These are phyloP conservation scores for Pseudogymnoascus sp. DNA, from an alignment of 2,329 filamentous ascomycete genomes.

Conservation along the genomic window DNA sequence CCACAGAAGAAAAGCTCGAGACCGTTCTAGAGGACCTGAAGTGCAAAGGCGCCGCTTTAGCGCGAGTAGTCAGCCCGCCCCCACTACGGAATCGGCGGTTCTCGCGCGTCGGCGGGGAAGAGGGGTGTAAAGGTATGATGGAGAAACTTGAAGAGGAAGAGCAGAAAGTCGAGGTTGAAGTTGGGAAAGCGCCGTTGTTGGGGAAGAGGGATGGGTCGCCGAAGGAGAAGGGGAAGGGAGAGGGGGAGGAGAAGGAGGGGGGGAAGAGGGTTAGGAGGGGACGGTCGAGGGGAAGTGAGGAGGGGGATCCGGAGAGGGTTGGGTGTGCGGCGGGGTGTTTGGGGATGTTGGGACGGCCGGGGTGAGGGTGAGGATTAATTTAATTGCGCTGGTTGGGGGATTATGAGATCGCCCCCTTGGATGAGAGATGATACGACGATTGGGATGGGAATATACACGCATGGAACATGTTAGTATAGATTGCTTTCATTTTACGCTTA, in stretches of 20 bases:
- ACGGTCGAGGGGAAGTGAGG: background rate
- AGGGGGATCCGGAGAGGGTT: background rate
- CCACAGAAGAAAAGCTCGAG: background rate
- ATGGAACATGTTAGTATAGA: background rate
- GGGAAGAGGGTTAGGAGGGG: background rate
- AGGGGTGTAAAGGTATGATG: background rate
- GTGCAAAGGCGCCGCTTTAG: background rate
- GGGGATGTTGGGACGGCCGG: background rate
- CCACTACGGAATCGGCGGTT: background rate
- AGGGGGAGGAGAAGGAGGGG: background rate
- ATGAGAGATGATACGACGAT: background rate
- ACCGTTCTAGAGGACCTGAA: background rate
- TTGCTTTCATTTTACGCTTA: background rate
- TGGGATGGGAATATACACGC: background rate
- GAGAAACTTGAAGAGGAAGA: background rate
- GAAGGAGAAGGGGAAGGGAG: background rate
- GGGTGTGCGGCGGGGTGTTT: background rate
- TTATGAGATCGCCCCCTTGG: background rate
- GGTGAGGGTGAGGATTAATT: background rate
- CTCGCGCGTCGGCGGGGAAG: background rate
- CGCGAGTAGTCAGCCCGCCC: background rate
- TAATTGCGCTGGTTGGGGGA: background rate
- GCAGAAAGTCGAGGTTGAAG: background rate
- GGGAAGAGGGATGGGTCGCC: background rate
- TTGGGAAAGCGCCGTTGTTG: background rate